These are phyloP conservation scores for Astrothelium macrocarpum DNA, from an alignment of 495 filamentous ascomycete genomes.

Conservation along the genomic window DNA sequence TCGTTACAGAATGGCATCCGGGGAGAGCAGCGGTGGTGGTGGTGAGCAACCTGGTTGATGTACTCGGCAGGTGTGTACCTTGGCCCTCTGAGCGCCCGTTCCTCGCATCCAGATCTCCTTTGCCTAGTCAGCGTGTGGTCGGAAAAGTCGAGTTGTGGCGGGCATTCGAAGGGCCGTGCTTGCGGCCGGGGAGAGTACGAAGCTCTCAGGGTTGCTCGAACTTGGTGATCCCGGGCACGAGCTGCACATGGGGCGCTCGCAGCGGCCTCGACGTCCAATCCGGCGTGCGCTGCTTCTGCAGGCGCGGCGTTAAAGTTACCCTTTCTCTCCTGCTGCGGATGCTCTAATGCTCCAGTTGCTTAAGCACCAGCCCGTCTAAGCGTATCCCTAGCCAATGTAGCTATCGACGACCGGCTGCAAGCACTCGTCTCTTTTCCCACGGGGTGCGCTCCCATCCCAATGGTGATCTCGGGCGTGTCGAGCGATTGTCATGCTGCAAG, in stretches of 20 bases:
- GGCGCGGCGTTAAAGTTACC: slow-evolving; percentile 5
- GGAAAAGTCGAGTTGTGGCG: slow-evolving; percentile 2
- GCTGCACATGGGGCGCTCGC: neutral
- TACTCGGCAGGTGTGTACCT: slow-evolving; percentile 1
- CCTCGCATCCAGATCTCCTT: neutral
- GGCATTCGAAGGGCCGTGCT: neutral
- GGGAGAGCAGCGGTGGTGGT: neutral
- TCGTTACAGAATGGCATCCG: neutral
- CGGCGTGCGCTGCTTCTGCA: neutral
- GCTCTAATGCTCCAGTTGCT: slow-evolving; percentile 2
- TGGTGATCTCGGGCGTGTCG: neutral
- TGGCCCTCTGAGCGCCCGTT: neutral
- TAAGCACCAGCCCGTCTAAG: slow-evolving; percentile 1
- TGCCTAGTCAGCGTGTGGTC: neutral
- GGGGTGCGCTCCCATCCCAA: neutral
- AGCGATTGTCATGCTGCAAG: slow-evolving; percentile 2
- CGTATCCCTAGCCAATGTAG: slow-evolving; percentile 2
- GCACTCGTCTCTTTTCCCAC: neutral
- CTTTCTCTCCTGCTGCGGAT: slow-evolving; percentile 4
- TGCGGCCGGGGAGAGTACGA: neutral
- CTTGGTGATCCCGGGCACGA: neutral
- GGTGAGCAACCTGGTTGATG: neutral
- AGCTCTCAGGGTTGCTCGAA: neutral
- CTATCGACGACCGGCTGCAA: neutral
- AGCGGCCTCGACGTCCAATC: slow-evolving; percentile 1